phyloP scores from a whole-genome alignment of 2,329 filamentous ascomycete genomes.

The Trichoderma sp. region DNA sequence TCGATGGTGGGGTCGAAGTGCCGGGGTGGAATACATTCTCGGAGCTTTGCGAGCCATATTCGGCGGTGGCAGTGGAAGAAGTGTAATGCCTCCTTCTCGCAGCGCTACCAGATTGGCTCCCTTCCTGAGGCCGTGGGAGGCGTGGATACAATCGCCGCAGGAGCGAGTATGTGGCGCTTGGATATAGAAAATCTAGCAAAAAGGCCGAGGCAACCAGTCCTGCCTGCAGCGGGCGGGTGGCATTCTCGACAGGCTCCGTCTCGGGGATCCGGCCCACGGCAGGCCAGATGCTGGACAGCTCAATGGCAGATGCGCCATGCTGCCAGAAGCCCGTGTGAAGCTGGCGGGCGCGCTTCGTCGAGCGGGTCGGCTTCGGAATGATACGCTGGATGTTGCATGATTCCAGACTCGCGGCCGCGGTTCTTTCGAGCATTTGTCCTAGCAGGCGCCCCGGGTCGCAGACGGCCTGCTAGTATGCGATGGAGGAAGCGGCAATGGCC shows the following conservation, averaged over 20 bases:
- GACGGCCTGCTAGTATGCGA: constrained; percentile 8
- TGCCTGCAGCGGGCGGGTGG: constrained; percentile 28
- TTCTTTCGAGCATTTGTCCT: constrained; percentile 58
- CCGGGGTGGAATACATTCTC: not conserved
- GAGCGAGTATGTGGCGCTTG: constrained; percentile 45
- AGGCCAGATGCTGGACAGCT: constrained; percentile 46
- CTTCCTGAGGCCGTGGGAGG: constrained; percentile 30
- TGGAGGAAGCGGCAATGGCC: not conserved
- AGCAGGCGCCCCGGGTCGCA: constrained; percentile 9
- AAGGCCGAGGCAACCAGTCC: constrained; percentile 49
- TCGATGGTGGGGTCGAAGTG: not conserved
- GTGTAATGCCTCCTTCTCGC: constrained; percentile 33
- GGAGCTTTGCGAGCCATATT: constrained; percentile 1
- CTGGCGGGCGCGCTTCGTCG: constrained; percentile 44
- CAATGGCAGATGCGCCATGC: constrained; percentile 53
- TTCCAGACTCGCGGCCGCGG: constrained; percentile 57
- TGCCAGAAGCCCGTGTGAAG: constrained; percentile 57
- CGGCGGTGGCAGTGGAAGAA: constrained; percentile 27
- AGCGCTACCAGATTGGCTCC: constrained; percentile 15
- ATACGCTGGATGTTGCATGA: constrained; percentile 56
- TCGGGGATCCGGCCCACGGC: constrained; percentile 31
- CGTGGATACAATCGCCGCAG: constrained; percentile 43
- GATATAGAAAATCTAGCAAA: constrained; percentile 59
- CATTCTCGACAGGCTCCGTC: constrained; percentile 25
- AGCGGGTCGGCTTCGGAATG: constrained; percentile 41